Evolutionary conservation across 371 early-diverging fungal species (phyloP), one percentile per base, ranked within the genome.

Genomic region (Rhizopus sp.): DNA sequence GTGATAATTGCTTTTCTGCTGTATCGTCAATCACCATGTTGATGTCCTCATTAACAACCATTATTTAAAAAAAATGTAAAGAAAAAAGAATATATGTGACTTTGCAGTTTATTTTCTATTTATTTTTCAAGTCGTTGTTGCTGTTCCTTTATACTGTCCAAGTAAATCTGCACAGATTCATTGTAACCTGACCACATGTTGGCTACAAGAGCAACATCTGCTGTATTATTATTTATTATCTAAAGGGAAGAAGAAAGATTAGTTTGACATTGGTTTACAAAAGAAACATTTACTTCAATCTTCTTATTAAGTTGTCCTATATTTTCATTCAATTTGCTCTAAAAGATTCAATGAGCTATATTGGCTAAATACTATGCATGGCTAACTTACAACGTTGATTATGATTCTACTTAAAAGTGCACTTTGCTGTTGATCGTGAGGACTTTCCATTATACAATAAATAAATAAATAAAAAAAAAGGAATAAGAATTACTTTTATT

Each of bases 391-490:
- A 29, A 68, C 53, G 9, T 71, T 71, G 13, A 57, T 51, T 17
- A 64, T 53, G 37, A 71, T 71, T 54, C 71, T 37, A 23, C 46
- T 56, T 32, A 71, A 47, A 16, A 71, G 44, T 3, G 57, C 62
- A 41, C 47, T 64, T 23, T 71, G 71, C 16, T 71, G 68, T 39
- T 71, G 63, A 30, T 71, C 71, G 46, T 71, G 68, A 40, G 71
- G 71, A 51, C 64, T 71, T 17, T 71, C 65, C 71, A 71, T 71
- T 32, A 23, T 2, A 7, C 35, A 13, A 7, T 6, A 34, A 31
- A 50, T 8, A 35, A 33, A 50, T 35, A 50, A 33, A 37, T 35
- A 41, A 32, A 31, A 41, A 32, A 31, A 53, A 53, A 53, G 23
- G 15, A 23, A 23, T 23, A 23, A 23, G 23, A 23, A 23, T 23